Base-by-base conservation (phyloP, 768 basidiomycete species). In the Lactarius quietus region DNA sequence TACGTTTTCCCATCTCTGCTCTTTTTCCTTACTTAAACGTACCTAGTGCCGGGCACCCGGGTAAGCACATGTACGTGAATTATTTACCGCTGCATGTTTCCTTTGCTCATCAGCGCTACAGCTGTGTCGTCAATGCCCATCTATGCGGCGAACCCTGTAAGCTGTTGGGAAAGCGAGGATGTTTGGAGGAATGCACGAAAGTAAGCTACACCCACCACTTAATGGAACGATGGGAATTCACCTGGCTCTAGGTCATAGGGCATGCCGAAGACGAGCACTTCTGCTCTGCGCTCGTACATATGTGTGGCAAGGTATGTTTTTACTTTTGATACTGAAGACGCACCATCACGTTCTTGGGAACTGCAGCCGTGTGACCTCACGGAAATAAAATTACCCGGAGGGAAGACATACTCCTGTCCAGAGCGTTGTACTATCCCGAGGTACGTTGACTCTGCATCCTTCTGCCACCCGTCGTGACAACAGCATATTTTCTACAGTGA, bases 1-100 rank as follows among this genome's bases (percentile, higher is more conserved):
- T 85, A 70, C 54, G 83, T 76, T 7, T 17, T n/a, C 8, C 2
- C 6, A 57, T 29, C 14, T n/a, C 29, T 15, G 31, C 15, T 23
- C n/a, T 15, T 52, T 36, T 31, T 29, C 14, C 6, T 28, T 9
- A 6, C 36, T 63, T 51, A 6, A 20, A 15, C 28, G 1, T 5
- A n/a, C 6, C 26, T 64, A 86, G 85, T 23, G 85, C 84, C 31
- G 86, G 86, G 0, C 85, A 87, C 61, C 71, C 78, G 31, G 84
- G 83, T 15, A 76, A 74, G 9, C 85, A 86, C 65, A 78, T 84
- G 86, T 85, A 70, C 56, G 80, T 5, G n/a, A 10, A 23, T n/a
- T 5, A 4, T 10, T 0, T n/a, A 7, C 14, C 29, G 12, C 5
- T 15, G 26, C 14, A 26, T 55, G 17, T n/a, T 5, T 9, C 66